Percentiles rank a stretch among this genome's conserved stretches.
These are phyloP conservation scores for Aspergillus alliaceus DNA, from an alignment of 2,329 filamentous ascomycete genomes.

Conservation along the genomic window DNA sequence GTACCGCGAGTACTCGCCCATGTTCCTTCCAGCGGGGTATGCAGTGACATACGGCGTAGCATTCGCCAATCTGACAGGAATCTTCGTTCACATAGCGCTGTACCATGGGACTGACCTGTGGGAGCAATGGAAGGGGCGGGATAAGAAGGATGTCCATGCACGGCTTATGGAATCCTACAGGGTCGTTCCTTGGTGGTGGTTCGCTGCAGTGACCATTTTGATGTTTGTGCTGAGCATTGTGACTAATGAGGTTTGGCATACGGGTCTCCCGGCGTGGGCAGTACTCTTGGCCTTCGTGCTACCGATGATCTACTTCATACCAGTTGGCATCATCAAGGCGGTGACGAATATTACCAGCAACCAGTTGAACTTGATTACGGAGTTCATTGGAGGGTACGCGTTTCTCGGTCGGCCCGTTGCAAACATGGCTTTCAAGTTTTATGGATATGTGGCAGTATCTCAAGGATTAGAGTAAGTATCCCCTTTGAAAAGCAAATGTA, in stretches of 20 bases:
- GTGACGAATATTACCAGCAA: conserved; percentile 53
- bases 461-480: conserved; percentile 54
- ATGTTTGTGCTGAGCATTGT: conserved; percentile 40
- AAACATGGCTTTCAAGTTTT: conserved; percentile 69
- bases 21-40: conserved; percentile 64
- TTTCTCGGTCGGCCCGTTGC: conserved; percentile 49
- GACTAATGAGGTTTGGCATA: conserved; percentile 45
- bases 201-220: conserved; percentile 36
- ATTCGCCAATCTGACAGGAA: conserved; percentile 66
- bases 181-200: conserved; percentile 50
- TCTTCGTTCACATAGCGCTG: conserved; percentile 40
- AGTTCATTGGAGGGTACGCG: conserved; percentile 51
- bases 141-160: conserved; percentile 43
- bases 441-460: conserved; percentile 66
- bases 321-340: conserved; percentile 50
- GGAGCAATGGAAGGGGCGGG: conserved; percentile 34
- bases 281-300: conserved; percentile 47
- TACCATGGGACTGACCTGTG: conserved; percentile 40
- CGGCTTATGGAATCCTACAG: conserved; percentile 45
- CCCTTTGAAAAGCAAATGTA: not conserved
- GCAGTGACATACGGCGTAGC: conserved; percentile 58
- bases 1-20: conserved; percentile 65
- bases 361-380: conserved; percentile 48
- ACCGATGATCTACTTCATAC: conserved; percentile 48
- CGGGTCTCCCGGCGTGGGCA: conserved; percentile 47